phyloP scores from a whole-genome alignment of 192 early-diverging fungal species.

The Coemansia sp. region DNA sequence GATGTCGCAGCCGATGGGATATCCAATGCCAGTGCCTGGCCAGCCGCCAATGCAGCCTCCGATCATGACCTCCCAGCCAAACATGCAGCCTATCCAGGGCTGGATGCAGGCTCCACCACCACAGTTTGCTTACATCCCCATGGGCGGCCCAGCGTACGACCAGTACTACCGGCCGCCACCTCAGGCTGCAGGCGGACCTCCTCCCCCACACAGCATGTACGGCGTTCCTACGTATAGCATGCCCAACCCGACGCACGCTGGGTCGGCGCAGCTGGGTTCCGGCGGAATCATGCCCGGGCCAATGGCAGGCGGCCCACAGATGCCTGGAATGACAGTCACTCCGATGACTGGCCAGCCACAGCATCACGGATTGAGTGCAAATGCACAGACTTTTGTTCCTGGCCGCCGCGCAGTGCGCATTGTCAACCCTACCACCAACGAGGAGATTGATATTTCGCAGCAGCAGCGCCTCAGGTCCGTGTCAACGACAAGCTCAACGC shows the following conservation, averaged over 20 bases:
- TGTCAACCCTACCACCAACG: constrained; percentile 72
- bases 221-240: constrained; percentile 44
- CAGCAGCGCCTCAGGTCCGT: constrained; percentile 46
- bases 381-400: constrained; percentile 43
- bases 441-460: constrained; percentile 65
- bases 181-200: constrained; percentile 31
- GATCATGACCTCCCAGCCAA: constrained; percentile 54
- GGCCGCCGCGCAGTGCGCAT: constrained; percentile 65
- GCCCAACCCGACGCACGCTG: constrained; percentile 36
- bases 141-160: constrained; percentile 42
- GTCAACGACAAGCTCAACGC: constrained; percentile 45
- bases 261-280: constrained; percentile 34
- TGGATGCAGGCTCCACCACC: constrained; percentile 48
- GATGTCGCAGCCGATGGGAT: constrained; percentile 50
- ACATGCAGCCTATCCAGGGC: constrained; percentile 52
- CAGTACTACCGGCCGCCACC: constrained; percentile 46
- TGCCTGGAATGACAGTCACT: constrained; percentile 47
- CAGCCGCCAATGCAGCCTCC: constrained; percentile 48
- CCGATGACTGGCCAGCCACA: constrained; percentile 42
- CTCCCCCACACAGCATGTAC: constrained; percentile 43
- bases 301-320: constrained; percentile 36
- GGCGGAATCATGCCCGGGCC: constrained; percentile 33
- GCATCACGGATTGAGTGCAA: constrained; percentile 40
- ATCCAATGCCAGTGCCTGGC: constrained; percentile 39
- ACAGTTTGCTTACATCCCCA: constrained; percentile 52